Evolutionary conservation across 805 yeast species (phyloP).

Genomic region (Candida parachauliodes): DNA sequence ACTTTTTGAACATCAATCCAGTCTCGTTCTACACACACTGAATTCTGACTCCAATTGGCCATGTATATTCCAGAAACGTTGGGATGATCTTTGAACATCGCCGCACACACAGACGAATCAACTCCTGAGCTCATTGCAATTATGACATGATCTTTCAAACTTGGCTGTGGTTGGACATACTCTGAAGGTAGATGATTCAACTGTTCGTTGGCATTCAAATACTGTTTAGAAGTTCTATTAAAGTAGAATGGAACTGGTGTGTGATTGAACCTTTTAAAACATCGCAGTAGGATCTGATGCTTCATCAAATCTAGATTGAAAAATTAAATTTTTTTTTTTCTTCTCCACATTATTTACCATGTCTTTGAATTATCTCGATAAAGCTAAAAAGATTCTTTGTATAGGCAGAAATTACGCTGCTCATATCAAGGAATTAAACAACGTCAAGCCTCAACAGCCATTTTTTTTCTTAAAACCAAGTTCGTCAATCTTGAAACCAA

Average conservation of each 20-base stretch:
- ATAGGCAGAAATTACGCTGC: constrained; percentile 98
- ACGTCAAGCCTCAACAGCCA: constrained; percentile 77
- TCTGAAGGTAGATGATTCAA: constrained; percentile 3
- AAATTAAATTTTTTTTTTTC: constrained; percentile 5
- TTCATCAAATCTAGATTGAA: too few species aligned
- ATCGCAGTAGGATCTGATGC: too few species aligned
- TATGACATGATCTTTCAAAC: constrained; percentile 54
- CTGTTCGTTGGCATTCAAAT: background rate
- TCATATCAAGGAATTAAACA: constrained; percentile 86
- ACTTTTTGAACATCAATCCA: constrained; percentile 80
- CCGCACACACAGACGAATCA: constrained; percentile 88
- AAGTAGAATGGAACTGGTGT: constrained; percentile 8
- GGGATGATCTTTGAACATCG: constrained; percentile 50
- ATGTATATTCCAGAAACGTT: constrained; percentile 82
- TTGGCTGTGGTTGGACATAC: constrained; percentile 44
- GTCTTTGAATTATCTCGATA: constrained; percentile 52
- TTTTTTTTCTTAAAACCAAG: constrained; percentile 91
- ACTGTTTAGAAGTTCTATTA: background rate
- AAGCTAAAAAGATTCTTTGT: constrained; percentile 79
- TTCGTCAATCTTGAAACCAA: constrained; percentile 59
- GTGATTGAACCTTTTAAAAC: constrained; percentile 2
- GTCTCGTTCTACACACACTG: constrained; percentile 77
- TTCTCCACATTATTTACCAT: constrained; percentile 17
- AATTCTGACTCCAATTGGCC: constrained; percentile 82
- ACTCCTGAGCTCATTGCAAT: constrained; percentile 98